A percentile compares a stretch with the other conserved stretches of the same genome.
phyloP scores from a whole-genome alignment of 768 basidiomycete genomes.

The Sporobolomyces pararoseus region DNA sequence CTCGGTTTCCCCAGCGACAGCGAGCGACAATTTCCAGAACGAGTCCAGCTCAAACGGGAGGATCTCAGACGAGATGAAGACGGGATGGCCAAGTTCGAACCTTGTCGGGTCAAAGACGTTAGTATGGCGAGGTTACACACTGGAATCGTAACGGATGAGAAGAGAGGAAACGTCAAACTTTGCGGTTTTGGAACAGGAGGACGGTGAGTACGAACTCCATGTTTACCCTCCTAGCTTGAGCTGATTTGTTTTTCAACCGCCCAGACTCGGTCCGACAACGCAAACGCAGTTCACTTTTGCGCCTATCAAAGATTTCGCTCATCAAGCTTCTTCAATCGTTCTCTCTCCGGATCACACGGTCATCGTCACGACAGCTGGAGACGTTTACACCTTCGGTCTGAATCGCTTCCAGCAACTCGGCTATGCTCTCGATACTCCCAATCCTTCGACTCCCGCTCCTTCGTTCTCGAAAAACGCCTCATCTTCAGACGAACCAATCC shows the following conservation, averaged over 20 bases:
- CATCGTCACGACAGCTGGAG: conserved; percentile 71
- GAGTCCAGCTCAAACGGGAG: conserved; percentile 56
- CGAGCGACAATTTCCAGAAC: conserved; percentile 75
- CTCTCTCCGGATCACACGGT: conserved; percentile 94
- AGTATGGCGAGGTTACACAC: conserved; percentile 87
- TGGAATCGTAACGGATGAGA: conserved; percentile 67
- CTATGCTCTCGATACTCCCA: conserved; percentile 65
- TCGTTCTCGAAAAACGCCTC: conserved; percentile 46
- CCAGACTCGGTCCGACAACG: conserved; percentile 66
- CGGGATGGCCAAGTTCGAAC: conserved; percentile 57
- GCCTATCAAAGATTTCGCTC: conserved; percentile 59
- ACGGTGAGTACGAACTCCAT: conserved; percentile 54
- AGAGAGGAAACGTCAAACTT: conserved; percentile 66
- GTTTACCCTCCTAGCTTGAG: background rate
- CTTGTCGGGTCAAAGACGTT: conserved; percentile 63
- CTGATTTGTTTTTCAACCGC: background rate
- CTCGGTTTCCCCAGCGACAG: conserved; percentile 77
- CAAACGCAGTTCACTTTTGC: conserved; percentile 74
- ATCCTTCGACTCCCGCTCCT: conserved; percentile 10
- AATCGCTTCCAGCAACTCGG: conserved; percentile 87
- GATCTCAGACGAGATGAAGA: conserved; percentile 6
- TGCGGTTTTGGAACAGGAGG: conserved; percentile 90
- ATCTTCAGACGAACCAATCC: conserved; percentile 67
- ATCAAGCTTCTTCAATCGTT: conserved; percentile 63
- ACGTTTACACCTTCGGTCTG: conserved; percentile 80